Base-by-base conservation (phyloP, 2,329 filamentous ascomycete genomes). In the Beauveria bassiana region DNA sequence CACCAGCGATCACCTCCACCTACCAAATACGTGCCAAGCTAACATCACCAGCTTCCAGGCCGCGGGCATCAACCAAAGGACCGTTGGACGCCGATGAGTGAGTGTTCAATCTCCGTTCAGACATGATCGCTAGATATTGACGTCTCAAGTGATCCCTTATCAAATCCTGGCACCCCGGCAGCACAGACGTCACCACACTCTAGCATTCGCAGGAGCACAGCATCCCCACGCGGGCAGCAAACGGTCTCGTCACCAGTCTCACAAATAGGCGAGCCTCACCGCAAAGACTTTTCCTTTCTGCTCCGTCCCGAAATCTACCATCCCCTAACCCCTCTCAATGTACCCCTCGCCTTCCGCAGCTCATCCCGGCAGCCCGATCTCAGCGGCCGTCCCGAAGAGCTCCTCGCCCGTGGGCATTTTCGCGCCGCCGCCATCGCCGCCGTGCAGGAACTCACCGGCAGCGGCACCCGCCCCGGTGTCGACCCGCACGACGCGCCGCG, bases 231-330 rank as follows among this genome's bases (percentile, higher is more conserved):
- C 28, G 68, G 67, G 51, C 66, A 67, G 28, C 68, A 68, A 51
- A 65, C 65, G 28, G 64, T 67, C 60, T 62, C 66, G 18, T 71
- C 71, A 2, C 70, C 71, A 12, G 65, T 68, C 24, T 64, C 70
- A 10, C 69, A 69, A 56, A 56, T 74, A 18, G 72, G 70, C 16
- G 71, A 75, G 47, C 54, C 63, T 1, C 67, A 67, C 3, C 66
- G 70, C 51, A 89, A 90, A 68, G 88, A 96, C 76, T 89, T 96
- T 66, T 85, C 87, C 20, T 93, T 89, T 72, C 85, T 97, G 51
- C 83, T 95, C 12, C 85, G 87, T 22, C 87, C 90, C 3, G 85
- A 91, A 65, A 88, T 93, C 61, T 97, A 93, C 77, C 93, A 96
- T 70, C 86, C 88, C 1, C 79, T 97, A 26, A 86, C 88, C 1